These are phyloP conservation scores for Cucurbita moschata DNA, from an alignment of 306 rosid species.

Conservation along the genomic window DNA sequence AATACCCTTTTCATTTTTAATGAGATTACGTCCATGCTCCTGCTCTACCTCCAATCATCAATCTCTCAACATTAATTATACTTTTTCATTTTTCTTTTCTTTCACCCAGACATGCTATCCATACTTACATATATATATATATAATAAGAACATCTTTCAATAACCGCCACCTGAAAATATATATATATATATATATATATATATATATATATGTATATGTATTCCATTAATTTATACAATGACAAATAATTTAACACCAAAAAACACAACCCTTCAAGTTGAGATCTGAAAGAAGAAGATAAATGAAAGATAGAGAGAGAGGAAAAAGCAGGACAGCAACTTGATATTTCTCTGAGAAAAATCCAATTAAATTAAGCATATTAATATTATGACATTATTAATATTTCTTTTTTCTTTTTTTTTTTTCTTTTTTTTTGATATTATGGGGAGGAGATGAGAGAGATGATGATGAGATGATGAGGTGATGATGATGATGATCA, in stretches of 20 bases:
- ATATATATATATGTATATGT: neutral
- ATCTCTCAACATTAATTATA: neutral
- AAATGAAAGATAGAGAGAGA: neutral
- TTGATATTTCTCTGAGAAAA: neutral
- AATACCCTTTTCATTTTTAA: neutral
- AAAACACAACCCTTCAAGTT: conserved; percentile 10
- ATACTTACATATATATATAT: neutral
- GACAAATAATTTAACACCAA: conserved; percentile 19
- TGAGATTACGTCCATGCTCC: neutral
- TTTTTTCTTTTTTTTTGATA: too few relatives aligned
- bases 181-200: too few relatives aligned
- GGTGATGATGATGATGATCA: conserved; percentile 13
- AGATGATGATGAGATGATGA: neutral
- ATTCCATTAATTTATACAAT: conserved; percentile 40
- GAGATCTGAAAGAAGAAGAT: neutral
- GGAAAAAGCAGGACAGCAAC: neutral
- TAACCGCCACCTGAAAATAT: conserved; percentile 29
- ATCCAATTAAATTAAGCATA: conserved; percentile 9
- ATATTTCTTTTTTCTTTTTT: neutral
- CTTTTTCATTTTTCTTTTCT: neutral
- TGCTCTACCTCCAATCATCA: neutral
- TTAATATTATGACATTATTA: conserved; percentile 1
- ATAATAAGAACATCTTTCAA: conserved; percentile 15
- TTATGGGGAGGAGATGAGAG: neutral
- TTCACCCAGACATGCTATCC: neutral